Conservation (phyloP, 2,329 filamentous ascomycete species). For the Talaromyces verruculosus region DNA sequence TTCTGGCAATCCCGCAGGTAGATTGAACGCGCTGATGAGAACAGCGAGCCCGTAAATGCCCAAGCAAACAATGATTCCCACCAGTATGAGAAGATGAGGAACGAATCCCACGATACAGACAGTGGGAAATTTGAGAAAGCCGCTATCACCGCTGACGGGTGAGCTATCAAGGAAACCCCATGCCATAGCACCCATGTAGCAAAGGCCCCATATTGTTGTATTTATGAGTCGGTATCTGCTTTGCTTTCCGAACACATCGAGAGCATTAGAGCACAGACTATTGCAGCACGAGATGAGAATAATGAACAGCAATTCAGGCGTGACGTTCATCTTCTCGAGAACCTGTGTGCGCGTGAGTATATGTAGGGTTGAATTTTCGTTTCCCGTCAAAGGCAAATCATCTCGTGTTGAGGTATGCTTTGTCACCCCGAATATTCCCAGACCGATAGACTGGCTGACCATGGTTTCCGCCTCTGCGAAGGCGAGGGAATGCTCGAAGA, state of each 20-base stretch:
- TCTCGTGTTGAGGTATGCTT: conserved; percentile 46
- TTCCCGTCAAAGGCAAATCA: conserved; percentile 43
- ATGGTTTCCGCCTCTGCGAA: conserved; percentile 94
- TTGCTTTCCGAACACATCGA: conserved; percentile 79
- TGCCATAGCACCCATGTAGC: conserved; percentile 82
- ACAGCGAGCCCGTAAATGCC: conserved; percentile 77
- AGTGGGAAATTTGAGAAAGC: conserved; percentile 82
- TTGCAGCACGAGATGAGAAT: conserved; percentile 86
- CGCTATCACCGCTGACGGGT: conserved; percentile 49
- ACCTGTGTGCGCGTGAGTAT: conserved; percentile 55
- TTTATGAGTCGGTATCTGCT: conserved; percentile 77
- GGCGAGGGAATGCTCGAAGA: conserved; percentile 92
- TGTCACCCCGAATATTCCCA: conserved; percentile 61
- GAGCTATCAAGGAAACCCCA: conserved; percentile 65
- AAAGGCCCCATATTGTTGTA: conserved; percentile 84
- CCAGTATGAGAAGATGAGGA: conserved; percentile 82
- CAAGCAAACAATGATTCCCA: conserved; percentile 73
- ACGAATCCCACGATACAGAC: conserved; percentile 95
- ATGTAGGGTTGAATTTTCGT: conserved; percentile 37
- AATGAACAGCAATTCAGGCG: conserved; percentile 83
- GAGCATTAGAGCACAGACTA: conserved; percentile 77
- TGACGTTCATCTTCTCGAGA: conserved; percentile 77
- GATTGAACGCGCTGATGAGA: conserved; percentile 68
- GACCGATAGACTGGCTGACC: conserved; percentile 74
- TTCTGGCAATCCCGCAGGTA: conserved; percentile 53